Conservation (phyloP, 805 yeast genomes). For the Metschnikowia drakensbergensis region DNA sequence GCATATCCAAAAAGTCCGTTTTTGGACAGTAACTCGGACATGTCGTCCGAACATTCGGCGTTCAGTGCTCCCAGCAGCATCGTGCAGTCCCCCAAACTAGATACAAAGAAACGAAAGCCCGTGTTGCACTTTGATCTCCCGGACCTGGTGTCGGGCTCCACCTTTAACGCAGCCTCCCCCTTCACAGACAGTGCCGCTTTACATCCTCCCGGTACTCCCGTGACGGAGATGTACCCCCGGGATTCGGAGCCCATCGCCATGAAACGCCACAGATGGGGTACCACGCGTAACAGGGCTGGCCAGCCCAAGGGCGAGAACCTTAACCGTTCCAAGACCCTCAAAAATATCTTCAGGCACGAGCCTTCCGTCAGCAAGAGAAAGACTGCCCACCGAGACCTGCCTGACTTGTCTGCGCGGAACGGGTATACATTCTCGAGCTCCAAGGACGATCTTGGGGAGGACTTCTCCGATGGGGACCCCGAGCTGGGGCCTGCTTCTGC, state of each 20-base stretch:
- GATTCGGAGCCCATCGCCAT: conserved; percentile 42
- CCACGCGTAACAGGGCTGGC: conserved; percentile 73
- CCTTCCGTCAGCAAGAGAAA: conserved; percentile 14
- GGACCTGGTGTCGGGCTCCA: conserved; percentile 5
- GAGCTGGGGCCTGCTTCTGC: background rate
- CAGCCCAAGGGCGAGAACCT: conserved; percentile 48
- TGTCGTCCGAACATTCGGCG: conserved; percentile 7
- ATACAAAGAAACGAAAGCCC: conserved; percentile 18
- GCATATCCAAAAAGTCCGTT: conserved; percentile 18
- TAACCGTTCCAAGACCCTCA: conserved; percentile 58
- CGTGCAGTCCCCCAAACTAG: conserved; percentile 19
- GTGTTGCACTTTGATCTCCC: conserved; percentile 33
- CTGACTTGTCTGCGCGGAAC: conserved; percentile 6
- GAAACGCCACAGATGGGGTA: conserved; percentile 87
- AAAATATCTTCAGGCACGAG: conserved; percentile 31
- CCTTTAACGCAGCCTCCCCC: conserved; percentile 23
- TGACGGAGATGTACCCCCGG: conserved; percentile 10
- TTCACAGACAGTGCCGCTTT: conserved; percentile 23
- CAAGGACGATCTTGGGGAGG: conserved; percentile 5
- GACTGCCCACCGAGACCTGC: conserved; percentile 9
- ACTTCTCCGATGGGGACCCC: conserved; percentile 20
- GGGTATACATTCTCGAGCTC: background rate
- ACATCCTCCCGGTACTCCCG: conserved; percentile 13
- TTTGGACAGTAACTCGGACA: conserved; percentile 11
- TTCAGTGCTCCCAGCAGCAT: conserved; percentile 7